Evolutionary conservation across 257 asterid species (phyloP).

Genomic region (Forsythia suspensa): DNA sequence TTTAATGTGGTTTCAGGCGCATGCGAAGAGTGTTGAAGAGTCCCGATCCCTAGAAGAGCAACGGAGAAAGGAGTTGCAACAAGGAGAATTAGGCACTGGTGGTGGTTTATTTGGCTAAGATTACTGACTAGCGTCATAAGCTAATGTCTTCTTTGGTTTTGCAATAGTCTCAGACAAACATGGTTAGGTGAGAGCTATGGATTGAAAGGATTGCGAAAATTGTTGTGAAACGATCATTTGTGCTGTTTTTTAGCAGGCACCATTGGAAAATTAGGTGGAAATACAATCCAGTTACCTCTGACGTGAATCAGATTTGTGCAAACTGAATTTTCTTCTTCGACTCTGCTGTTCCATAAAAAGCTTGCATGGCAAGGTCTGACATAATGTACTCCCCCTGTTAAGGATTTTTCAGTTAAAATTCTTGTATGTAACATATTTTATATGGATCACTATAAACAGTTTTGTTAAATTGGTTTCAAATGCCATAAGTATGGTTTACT

Average conservation of each 20-base stretch:
- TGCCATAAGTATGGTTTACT: neutral
- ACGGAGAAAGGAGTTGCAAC: constrained; percentile 70
- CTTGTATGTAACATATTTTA: neutral
- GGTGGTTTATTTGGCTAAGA: constrained; percentile 78
- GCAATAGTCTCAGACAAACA: constrained; percentile 12
- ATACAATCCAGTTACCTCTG: neutral
- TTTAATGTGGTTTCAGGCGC: constrained; percentile 45
- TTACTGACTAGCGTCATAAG: constrained; percentile 4
- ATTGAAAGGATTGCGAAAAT: constrained; percentile 31
- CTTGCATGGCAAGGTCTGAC: constrained; percentile 7
- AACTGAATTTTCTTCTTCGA: neutral
- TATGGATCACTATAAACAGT: neutral
- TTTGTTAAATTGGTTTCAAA: neutral
- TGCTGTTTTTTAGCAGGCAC: constrained; percentile 57
- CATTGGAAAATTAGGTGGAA: constrained; percentile 9
- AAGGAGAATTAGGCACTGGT: constrained; percentile 55
- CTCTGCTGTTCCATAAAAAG: neutral
- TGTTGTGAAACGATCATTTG: constrained; percentile 38
- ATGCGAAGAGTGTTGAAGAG: constrained; percentile 63
- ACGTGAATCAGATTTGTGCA: neutral
- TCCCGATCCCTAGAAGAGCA: constrained; percentile 86
- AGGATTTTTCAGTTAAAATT: neutral
- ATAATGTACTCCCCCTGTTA: neutral
- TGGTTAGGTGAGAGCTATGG: constrained; percentile 44
- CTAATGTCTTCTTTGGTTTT: constrained; percentile 19